Base-by-base conservation (phyloP, 2,329 filamentous ascomycete species). In the Talaromyces sp. region DNA sequence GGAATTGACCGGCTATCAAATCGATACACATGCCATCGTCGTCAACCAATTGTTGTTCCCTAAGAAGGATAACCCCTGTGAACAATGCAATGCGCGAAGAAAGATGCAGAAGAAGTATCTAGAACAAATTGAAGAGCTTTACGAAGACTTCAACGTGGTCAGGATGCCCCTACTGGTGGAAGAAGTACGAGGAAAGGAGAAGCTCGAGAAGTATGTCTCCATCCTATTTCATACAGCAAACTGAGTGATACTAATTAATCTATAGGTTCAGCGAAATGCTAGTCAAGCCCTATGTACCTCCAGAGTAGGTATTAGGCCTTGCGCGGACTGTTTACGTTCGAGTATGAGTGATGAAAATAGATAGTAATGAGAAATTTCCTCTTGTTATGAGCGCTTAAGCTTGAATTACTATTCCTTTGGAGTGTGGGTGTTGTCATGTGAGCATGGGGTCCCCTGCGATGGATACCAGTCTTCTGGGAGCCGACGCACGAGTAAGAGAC, bases 21-120 rank as follows among this genome's bases (percentile, higher is more conserved):
- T 99, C 77, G 95, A 99, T 78, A 97, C 94, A 7, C 95, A 98
- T 82, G 89, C 90, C 75, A 98, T 99, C 77, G 95, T 99, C 54
- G 95, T 99, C 73, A 99, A 99, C 80, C 95, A 99, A 84, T 85
- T 99, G 70, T 83, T 99, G 64, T 99, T 97, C 82, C 95, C 95
- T 19, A 91, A 91, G 79, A 85, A 89, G 70, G 89, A 89, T 62
- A 96, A 90, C 75, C 86, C 87, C 41, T 99, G 95, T 79, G 93
- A 97, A 68, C 95, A 99, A 83, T 99, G 95, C 81, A 96, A 93
- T 75, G 91, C 95, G 54, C 85, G 95, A 69, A 85, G 93, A 74
- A 96, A 96, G 84, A 99, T 99, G 95, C 95, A 99, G 84, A 95
- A 93, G 84, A 99, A 99, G 83, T 99, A 99, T 77, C 85, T 99